Evolutionary conservation across 75 land plant species (phyloP), one percentile per base, ranked within the genome.

Genomic region (Pinus tabuliformis): DNA sequence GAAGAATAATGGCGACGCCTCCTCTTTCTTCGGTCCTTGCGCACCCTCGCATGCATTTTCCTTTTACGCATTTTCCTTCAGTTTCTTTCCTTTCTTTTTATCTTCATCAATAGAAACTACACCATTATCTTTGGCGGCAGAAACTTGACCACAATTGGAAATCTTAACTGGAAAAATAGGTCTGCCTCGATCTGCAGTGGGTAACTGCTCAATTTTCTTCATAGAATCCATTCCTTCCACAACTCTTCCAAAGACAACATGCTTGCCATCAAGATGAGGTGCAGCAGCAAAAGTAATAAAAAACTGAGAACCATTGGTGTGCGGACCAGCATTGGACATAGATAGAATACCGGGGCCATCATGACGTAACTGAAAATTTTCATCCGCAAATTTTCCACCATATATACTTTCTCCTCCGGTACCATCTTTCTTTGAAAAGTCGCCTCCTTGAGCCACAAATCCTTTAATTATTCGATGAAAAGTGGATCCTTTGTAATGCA

Each of bases 241-340:
- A n/a, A 97, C 96, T 86, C 91, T 92, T 13, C 99, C 99, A 86
- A 97, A 95, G 4, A 97, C 96, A 66, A 93, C 92, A 81, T 88
- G 90, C 86, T 93, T 97, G 83, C 99, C 93, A 80, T 96, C 91
- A 75, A 96, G 88, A 78, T 87, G 91, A 59, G 84, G 89, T 75
- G 87, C 73, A n/a, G 89, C 74, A 76, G 78, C 83, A 80, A 96
- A 92, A 30, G 97, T 94, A 58, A 96, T 77, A 75, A 85, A 87
- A 75, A 96, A 96, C 66, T 94, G 97, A 78, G 99, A 96, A 16
- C 97, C 97, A 65, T 90, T 83, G 9, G 91, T 76, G 73, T 90
- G 83, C 63, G 83, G 91, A 39, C 93, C 89, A 77, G 91, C 88
- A 85, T 93, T 86, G 42, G 95, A 81, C 99, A 96, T 96, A 5